Evolutionary conservation across 2,329 filamentous ascomycete species (phyloP).

Genomic region (Lecanosticta acicola): DNA sequence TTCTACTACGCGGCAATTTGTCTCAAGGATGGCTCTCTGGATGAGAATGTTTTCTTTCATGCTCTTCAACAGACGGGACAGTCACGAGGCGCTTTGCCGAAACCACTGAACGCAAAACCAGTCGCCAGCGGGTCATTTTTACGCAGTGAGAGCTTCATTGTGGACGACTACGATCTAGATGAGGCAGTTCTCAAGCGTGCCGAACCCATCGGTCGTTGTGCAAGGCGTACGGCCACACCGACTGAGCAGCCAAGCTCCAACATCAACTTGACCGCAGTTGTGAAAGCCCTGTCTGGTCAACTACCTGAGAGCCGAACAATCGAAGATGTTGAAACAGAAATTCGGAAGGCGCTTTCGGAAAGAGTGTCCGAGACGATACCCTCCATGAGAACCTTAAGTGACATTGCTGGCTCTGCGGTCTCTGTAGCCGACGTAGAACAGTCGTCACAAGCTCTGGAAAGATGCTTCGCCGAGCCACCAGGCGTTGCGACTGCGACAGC

Average conservation of each 20-base stretch:
- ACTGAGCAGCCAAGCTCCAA: neutral
- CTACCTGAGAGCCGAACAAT: neutral
- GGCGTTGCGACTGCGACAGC: neutral
- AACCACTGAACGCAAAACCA: neutral
- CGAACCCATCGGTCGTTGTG: slow-evolving; percentile 2
- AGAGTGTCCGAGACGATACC: neutral
- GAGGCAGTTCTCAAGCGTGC: neutral
- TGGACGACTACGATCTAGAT: slow-evolving; percentile 1
- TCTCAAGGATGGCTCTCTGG: neutral
- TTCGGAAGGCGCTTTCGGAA: neutral
- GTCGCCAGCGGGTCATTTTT: neutral
- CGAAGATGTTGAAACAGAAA: slow-evolving; percentile 1
- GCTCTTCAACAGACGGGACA: neutral
- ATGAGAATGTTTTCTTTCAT: neutral
- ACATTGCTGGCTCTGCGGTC: neutral
- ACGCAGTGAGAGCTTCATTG: slow-evolving; percentile 1
- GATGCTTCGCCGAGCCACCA: neutral
- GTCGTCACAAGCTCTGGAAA: neutral
- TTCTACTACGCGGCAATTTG: neutral
- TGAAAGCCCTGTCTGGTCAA: neutral
- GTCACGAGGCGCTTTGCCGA: neutral
- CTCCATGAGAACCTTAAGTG: slow-evolving; percentile 11
- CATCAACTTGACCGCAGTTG: neutral
- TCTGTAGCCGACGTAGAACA: neutral
- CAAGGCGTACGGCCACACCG: neutral